A percentile compares a stretch with the other conserved stretches of the same genome.
phyloP scores from a whole-genome alignment of 2,329 filamentous ascomycete species.

The Akanthomyces uredinophilus region DNA sequence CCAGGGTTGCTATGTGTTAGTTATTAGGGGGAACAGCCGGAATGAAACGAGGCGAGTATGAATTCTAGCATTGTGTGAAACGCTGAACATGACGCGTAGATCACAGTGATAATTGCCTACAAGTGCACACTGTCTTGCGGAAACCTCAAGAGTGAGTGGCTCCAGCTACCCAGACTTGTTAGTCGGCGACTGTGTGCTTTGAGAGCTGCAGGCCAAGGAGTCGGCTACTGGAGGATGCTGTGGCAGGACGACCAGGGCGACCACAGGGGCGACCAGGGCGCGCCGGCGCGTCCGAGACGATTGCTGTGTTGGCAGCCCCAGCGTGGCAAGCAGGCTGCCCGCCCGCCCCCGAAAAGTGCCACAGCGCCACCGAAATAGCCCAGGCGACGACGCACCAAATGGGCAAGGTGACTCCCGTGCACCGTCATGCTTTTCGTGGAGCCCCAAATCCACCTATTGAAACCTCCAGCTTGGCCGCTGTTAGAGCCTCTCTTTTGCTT shows the following conservation, averaged over 20 bases:
- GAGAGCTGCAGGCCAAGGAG: neutral
- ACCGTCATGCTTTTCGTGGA: slow-evolving; percentile 16
- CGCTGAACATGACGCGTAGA: neutral
- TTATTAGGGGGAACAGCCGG: neutral
- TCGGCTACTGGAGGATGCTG: neutral
- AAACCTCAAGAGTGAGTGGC: neutral
- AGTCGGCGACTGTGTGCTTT: slow-evolving; percentile 1
- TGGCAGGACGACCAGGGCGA: no score
- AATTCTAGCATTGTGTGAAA: neutral
- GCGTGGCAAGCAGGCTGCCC: neutral
- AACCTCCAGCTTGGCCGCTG: slow-evolving; percentile 12
- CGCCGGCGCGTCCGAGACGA: slow-evolving; percentile 9
- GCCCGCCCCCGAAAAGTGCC: neutral
- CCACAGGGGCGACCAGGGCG: neutral
- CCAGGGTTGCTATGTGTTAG: neutral
- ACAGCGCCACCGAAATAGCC: neutral
- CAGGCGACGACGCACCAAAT: neutral
- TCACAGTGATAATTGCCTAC: neutral
- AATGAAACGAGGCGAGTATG: neutral
- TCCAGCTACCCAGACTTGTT: neutral
- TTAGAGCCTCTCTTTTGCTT: slow-evolving; percentile 13
- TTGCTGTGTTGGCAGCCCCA: slow-evolving; percentile 4
- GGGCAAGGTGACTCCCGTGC: slow-evolving; percentile 11
- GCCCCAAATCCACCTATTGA: slow-evolving; percentile 8
- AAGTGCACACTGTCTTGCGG: neutral